Evolutionary conservation across 495 filamentous ascomycete genomes (phyloP).

Genomic region (Evansstolkia leycettana): DNA sequence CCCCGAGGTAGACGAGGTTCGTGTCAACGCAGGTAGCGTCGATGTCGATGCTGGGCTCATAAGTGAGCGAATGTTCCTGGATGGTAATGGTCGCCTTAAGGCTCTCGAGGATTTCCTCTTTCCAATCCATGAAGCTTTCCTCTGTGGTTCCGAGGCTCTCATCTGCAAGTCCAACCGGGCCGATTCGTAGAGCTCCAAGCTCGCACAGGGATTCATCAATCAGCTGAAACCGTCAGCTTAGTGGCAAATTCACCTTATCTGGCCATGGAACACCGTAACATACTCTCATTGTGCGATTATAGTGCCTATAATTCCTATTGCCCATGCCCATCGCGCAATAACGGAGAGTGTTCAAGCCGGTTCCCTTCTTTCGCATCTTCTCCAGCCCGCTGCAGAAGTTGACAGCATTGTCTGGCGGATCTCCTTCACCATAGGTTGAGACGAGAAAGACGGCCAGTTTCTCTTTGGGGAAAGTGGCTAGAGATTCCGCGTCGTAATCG

Average conservation of each 20-base stretch:
- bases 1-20: constrained; percentile 10
- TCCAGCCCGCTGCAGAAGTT: constrained; percentile 1
- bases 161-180: constrained; percentile 13
- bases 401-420: constrained; percentile 28
- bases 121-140: constrained; percentile 27
- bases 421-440: constrained; percentile 35
- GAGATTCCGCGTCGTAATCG: constrained; percentile 23
- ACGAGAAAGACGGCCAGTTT: constrained; percentile 27
- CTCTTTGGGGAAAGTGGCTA: constrained; percentile 11
- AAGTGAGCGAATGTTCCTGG: constrained; percentile 10
- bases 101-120: constrained; percentile 11
- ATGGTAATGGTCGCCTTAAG: constrained; percentile 10
- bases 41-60: constrained; percentile 12
- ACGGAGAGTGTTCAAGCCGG: constrained; percentile 17
- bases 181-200: constrained; percentile 13
- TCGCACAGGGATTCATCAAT: constrained; percentile 7
- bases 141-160: constrained; percentile 18
- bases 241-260: no score
- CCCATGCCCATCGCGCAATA: constrained; percentile 23
- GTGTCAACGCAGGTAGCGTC: no score
- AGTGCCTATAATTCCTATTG: constrained; percentile 30
- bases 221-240: constrained; percentile 16
- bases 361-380: constrained; percentile 13
- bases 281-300: constrained; percentile 9
- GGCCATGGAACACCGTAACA: no score